phyloP scores from a whole-genome alignment of 2,329 filamentous ascomycete species.

The Daldinia sp. region DNA sequence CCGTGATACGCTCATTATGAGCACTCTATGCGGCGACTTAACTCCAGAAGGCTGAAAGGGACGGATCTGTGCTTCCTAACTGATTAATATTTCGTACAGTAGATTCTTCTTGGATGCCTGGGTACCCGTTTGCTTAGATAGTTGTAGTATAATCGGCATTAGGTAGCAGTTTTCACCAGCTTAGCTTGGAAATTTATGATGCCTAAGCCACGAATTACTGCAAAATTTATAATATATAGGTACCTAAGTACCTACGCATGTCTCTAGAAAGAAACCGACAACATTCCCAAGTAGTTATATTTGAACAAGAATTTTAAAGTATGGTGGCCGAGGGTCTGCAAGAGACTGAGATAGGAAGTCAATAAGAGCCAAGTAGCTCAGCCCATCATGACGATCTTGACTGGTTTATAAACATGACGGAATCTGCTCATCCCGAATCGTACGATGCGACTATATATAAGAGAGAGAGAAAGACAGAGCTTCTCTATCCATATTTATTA shows the following conservation, averaged over 20 bases:
- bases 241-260: no score
- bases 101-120: no score
- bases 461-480: background rate
- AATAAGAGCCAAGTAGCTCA: background rate
- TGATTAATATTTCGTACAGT: no score
- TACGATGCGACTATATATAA: background rate
- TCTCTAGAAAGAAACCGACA: background rate
- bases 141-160: background rate
- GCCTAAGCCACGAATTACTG: background rate
- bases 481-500: background rate
- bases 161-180: background rate
- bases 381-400: background rate
- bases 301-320: background rate
- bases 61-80: no score
- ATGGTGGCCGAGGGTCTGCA: background rate
- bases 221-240: background rate
- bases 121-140: no score
- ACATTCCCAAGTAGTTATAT: no score
- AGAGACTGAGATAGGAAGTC: background rate
- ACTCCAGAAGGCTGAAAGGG: background rate
- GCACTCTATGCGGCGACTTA: background rate
- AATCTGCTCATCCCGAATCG: background rate
- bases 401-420: background rate
- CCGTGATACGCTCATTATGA: background rate
- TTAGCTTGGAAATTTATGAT: background rate